Conservation (phyloP, 805 yeast species). For the Candida quercuum region DNA sequence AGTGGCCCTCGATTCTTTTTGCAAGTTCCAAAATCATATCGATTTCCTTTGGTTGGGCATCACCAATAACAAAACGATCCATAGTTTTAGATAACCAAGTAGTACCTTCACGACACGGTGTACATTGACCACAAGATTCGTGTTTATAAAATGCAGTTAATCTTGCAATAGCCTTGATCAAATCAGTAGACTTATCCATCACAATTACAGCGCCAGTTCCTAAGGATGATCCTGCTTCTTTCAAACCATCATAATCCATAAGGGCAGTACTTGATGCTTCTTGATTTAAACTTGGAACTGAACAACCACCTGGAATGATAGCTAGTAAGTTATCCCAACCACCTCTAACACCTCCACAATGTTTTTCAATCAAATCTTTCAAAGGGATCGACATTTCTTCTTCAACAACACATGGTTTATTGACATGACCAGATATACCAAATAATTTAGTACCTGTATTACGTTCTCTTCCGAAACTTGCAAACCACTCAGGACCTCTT, state of each 20-base stretch:
- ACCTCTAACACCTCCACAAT: slow-evolving; percentile 87
- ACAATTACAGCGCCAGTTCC: slow-evolving; percentile 94
- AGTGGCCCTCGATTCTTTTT: slow-evolving; percentile 86
- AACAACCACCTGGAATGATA: slow-evolving; percentile 86
- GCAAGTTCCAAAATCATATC: slow-evolving; percentile 82
- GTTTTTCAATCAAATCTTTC: slow-evolving; percentile 76
- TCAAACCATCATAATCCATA: slow-evolving; percentile 86
- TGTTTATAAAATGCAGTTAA: slow-evolving; percentile 81
- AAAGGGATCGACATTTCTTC: slow-evolving; percentile 92
- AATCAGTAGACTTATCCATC: slow-evolving; percentile 82
- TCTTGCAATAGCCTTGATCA: slow-evolving; percentile 81
- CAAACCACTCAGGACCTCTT: slow-evolving; percentile 88
- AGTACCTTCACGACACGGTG: slow-evolving; percentile 93
- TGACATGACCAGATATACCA: slow-evolving; percentile 87
- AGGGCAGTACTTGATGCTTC: slow-evolving; percentile 59
- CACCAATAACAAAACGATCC: slow-evolving; percentile 77
- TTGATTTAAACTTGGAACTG: slow-evolving; percentile 77
- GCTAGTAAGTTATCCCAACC: slow-evolving; percentile 92
- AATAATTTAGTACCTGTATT: slow-evolving; percentile 79
- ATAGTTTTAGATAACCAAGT: slow-evolving; percentile 80
- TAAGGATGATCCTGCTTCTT: slow-evolving; percentile 80
- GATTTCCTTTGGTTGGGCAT: slow-evolving; percentile 75
- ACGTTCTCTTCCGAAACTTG: slow-evolving; percentile 77
- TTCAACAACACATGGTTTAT: slow-evolving; percentile 89
- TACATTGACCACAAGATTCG: slow-evolving; percentile 93